Evolutionary conservation across 2,329 filamentous ascomycete species (phyloP).

Genomic region (Calonectria pauciramosa): DNA sequence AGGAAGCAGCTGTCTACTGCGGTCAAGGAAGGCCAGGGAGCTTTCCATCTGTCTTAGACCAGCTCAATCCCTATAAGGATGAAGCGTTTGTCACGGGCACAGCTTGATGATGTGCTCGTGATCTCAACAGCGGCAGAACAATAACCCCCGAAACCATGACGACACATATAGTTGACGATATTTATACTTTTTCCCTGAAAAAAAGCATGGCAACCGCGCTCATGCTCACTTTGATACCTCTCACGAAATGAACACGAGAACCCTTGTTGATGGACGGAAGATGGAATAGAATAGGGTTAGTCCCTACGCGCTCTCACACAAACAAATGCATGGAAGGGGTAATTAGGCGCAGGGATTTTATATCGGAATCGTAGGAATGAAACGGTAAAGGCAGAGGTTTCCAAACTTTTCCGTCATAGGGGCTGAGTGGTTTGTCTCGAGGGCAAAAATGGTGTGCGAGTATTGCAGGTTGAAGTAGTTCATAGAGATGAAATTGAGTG

Average conservation of each 20-base stretch:
- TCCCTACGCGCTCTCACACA: slow-evolving; percentile 27
- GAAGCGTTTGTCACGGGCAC: background rate
- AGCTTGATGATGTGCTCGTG: background rate
- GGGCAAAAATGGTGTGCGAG: slow-evolving; percentile 29
- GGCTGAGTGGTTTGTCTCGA: slow-evolving; percentile 7
- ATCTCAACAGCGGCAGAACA: background rate
- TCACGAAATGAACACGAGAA: slow-evolving; percentile 41
- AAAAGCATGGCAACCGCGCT: slow-evolving; percentile 34
- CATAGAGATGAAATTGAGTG: slow-evolving; percentile 46
- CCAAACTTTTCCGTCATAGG: slow-evolving; percentile 25
- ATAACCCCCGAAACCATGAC: slow-evolving; percentile 1
- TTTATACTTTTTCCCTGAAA: slow-evolving; percentile 14
- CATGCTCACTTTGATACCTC: slow-evolving; percentile 38
- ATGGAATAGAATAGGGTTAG: slow-evolving; percentile 44
- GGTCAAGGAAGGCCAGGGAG: slow-evolving; percentile 95
- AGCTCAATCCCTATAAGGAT: background rate
- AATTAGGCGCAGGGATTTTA: slow-evolving; percentile 42
- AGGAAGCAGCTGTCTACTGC: slow-evolving; percentile 84
- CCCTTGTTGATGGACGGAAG: slow-evolving; percentile 36
- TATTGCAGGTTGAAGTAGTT: slow-evolving; percentile 38
- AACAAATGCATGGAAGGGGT: slow-evolving; percentile 44
- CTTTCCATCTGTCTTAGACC: slow-evolving; percentile 91
- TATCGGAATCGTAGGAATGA: slow-evolving; percentile 35
- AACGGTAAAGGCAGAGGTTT: slow-evolving; percentile 33
- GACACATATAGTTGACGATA: slow-evolving; percentile 19